Conservation (phyloP, 192 early-diverging fungal genomes). For the Coemansia sp. region DNA sequence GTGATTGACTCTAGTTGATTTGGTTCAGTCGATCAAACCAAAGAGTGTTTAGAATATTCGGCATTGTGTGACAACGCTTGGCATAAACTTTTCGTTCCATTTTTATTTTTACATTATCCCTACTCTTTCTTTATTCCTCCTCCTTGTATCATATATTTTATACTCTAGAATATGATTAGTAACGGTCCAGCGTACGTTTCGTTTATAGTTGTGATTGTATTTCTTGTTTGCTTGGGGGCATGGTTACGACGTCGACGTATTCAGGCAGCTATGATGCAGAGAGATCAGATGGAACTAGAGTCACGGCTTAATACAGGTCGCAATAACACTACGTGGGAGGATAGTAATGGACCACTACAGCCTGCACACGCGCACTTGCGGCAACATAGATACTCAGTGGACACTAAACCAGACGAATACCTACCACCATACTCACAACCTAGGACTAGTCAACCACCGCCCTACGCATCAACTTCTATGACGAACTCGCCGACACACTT, state of each 20-base stretch:
- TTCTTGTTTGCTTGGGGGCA: conserved; percentile 6
- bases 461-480: neutral
- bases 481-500: neutral
- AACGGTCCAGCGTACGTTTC: conserved; percentile 18
- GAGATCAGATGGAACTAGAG: conserved; percentile 11
- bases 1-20: too few relatives aligned
- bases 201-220: conserved; percentile 10
- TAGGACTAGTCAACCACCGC: neutral
- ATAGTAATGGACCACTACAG: neutral
- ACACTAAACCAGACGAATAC: conserved; percentile 23
- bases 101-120: neutral
- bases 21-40: too few relatives aligned
- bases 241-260: conserved; percentile 18
- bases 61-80: neutral
- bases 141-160: neutral
- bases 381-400: neutral
- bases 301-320: neutral
- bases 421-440: conserved; percentile 26
- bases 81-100: neutral
- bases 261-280: neutral
- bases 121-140: neutral
- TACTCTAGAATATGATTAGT: conserved; percentile 1
- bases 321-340: neutral
- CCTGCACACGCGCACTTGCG: neutral
- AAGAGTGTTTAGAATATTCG: neutral